phyloP scores from a whole-genome alignment of 441 rosid species.

The Biscutella laevigata region DNA sequence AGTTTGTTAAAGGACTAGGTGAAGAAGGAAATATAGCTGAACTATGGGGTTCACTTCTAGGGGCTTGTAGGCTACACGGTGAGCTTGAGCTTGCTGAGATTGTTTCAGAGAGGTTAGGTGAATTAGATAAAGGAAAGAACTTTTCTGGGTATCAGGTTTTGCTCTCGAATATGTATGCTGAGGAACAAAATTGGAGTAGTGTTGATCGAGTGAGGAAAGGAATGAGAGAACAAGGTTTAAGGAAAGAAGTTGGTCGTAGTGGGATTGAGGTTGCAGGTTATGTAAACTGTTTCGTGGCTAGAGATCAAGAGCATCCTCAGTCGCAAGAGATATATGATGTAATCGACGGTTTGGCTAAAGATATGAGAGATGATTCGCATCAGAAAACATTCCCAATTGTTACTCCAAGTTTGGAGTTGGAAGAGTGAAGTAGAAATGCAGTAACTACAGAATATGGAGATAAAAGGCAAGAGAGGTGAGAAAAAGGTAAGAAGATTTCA shows the following conservation, averaged over 20 bases:
- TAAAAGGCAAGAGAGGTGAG: not conserved
- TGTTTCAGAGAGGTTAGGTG: constrained; percentile 47
- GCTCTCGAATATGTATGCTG: constrained; percentile 79
- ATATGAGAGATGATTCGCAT: constrained; percentile 37
- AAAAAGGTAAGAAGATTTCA: too few species aligned
- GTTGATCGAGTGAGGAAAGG: constrained; percentile 61
- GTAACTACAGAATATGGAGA: not conserved
- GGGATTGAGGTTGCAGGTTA: constrained; percentile 56
- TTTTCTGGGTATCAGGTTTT: constrained; percentile 59
- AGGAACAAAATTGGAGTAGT: constrained; percentile 58
- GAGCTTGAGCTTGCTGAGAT: constrained; percentile 49
- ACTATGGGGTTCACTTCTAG: constrained; percentile 81
- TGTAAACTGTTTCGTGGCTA: constrained; percentile 49
- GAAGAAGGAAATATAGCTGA: constrained; percentile 52
- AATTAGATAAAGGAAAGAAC: constrained; percentile 33
- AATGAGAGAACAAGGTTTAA: constrained; percentile 62
- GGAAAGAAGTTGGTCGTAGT: constrained; percentile 67
- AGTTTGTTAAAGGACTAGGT: constrained; percentile 59
- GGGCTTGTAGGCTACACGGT: constrained; percentile 64
- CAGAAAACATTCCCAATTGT: not conserved
- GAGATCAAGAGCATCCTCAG: constrained; percentile 51
- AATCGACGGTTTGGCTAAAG: constrained; percentile 40
- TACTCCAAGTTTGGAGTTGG: constrained; percentile 20
- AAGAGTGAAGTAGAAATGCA: constrained; percentile 9
- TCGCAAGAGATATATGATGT: constrained; percentile 41